Evolutionary conservation across 2,329 filamentous ascomycete species (phyloP).

Genomic region (Xylariaceae sp.): DNA sequence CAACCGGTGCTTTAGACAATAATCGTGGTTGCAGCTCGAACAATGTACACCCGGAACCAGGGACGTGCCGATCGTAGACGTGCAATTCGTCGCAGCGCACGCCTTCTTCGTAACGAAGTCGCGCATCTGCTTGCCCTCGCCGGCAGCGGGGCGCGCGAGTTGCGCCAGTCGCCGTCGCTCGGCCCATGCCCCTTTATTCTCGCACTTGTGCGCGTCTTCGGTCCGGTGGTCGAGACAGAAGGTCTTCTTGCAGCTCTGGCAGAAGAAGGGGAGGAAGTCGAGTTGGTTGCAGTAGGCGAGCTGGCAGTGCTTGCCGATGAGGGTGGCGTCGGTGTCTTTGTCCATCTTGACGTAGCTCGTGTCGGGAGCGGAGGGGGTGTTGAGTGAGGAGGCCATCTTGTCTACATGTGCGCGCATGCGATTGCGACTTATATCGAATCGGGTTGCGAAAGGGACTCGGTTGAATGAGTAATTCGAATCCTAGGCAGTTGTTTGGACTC

Average conservation of each 20-base stretch:
- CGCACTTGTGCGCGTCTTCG: conserved; percentile 71
- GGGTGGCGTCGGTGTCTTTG: conserved; percentile 66
- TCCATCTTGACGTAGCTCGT: conserved; percentile 68
- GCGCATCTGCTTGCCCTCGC: conserved; percentile 48
- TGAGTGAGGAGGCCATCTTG: conserved; percentile 49
- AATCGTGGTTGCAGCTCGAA: conserved; percentile 62
- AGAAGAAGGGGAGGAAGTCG: conserved; percentile 92
- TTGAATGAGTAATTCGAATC: neutral
- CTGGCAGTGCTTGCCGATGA: conserved; percentile 88
- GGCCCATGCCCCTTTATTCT: conserved; percentile 57
- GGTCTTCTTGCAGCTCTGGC: conserved; percentile 77
- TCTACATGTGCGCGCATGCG: neutral
- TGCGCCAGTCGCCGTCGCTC: conserved; percentile 50
- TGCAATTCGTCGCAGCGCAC: conserved; percentile 62
- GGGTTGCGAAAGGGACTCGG: neutral
- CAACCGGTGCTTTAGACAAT: conserved; percentile 73
- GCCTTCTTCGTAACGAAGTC: conserved; percentile 58
- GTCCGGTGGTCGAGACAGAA: conserved; percentile 93
- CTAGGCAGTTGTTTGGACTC: conserved; percentile 23
- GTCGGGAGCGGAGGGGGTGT: conserved; percentile 35
- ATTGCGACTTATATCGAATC: conserved; percentile 10
- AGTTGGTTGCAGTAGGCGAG: conserved; percentile 88
- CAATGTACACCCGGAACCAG: conserved; percentile 67
- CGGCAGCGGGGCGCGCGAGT: conserved; percentile 48
- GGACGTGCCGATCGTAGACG: conserved; percentile 64